phyloP scores from a whole-genome alignment of 2,329 filamentous ascomycete species.

The Nemania sp. region DNA sequence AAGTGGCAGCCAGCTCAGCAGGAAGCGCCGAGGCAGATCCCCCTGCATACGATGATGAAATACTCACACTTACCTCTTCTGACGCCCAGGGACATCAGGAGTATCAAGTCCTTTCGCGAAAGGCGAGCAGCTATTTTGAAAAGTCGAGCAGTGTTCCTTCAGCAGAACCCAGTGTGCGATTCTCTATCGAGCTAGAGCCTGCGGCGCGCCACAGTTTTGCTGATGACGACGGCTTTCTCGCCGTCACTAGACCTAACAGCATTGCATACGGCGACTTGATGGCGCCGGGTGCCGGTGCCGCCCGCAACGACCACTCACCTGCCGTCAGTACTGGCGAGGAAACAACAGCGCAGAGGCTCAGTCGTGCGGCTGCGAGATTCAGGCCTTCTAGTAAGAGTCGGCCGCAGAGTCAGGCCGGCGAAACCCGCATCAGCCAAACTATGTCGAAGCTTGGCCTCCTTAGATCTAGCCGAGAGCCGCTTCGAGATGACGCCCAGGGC shows the following conservation, averaged over 20 bases:
- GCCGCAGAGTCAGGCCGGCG: conserved; percentile 61
- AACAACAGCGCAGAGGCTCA: conserved; percentile 56
- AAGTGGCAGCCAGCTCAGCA: conserved; percentile 57
- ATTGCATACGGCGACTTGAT: conserved; percentile 51
- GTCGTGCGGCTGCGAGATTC: conserved; percentile 61
- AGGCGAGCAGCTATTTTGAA: conserved; percentile 52
- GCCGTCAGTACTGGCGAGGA: conserved; percentile 56
- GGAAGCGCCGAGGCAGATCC: conserved; percentile 54
- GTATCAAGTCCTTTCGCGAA: conserved; percentile 39
- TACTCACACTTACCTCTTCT: conserved; percentile 45
- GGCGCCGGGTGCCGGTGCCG: conserved; percentile 43
- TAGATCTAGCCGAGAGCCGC: conserved; percentile 54
- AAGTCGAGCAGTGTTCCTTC: conserved; percentile 40
- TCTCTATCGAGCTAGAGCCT: conserved; percentile 59
- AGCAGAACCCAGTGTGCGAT: conserved; percentile 53
- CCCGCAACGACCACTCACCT: conserved; percentile 44
- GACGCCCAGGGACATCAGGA: conserved; percentile 37
- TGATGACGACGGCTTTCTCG: conserved; percentile 45
- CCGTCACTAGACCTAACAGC: conserved; percentile 52
- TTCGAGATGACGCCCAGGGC: conserved; percentile 39
- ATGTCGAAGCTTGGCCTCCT: conserved; percentile 60
- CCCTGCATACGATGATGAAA: conserved; percentile 62
- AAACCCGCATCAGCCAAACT: conserved; percentile 59
- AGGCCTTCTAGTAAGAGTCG: conserved; percentile 54
- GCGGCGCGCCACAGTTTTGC: conserved; percentile 53